Evolutionary conservation across 169 alveolate genomes (phyloP), one percentile per base, ranked within the genome.

Genomic region (Plasmodium adleri): DNA sequence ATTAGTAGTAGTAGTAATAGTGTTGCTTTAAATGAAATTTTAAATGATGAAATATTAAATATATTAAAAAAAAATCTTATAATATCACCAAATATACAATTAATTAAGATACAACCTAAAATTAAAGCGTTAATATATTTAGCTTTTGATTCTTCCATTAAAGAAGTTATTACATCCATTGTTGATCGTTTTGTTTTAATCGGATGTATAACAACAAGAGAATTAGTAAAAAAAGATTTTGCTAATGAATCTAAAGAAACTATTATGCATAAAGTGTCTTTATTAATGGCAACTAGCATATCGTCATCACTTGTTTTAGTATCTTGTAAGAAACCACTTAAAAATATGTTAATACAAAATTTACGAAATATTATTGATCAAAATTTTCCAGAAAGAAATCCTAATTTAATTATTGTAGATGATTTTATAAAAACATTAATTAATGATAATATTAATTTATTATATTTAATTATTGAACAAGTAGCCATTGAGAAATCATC

Each of bases 241-340:
- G 97, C 98, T 64, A 93, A 94, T 86, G 99, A 98, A 91, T 85
- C 95, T 43, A 97, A 97, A 88, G 98, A 95, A 88, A 88, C 95
- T 10, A 94, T 95, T 87, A 94, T 97, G 52, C 92, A 93, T 43
- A 92, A 94, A 43, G 99, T 99, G 0, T 97, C 98, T 24, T 95
- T 95, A 43, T 85, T 94, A 70, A 97, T 97, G 94, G 98, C 97
- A 49, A 86, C 98, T 50, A 94, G 96, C 20, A 83, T 98, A 45
- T 97, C 99, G 7, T 98, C 99, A 3, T 92, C 98, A 17, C 95
- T 98, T 67, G 99, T 99, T 6, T 94, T 95, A 47, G 98, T 98
- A 26, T 97, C 98, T 9, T 95, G 99, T 72, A 91, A 96, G 70
- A 95, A 94, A 64, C 96, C 96, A 22, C 92, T 98, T 47, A 89